Evolutionary conservation across 1,284 basidiomycete genomes (phyloP).

Genomic region (Moniliophthora roreri): DNA sequence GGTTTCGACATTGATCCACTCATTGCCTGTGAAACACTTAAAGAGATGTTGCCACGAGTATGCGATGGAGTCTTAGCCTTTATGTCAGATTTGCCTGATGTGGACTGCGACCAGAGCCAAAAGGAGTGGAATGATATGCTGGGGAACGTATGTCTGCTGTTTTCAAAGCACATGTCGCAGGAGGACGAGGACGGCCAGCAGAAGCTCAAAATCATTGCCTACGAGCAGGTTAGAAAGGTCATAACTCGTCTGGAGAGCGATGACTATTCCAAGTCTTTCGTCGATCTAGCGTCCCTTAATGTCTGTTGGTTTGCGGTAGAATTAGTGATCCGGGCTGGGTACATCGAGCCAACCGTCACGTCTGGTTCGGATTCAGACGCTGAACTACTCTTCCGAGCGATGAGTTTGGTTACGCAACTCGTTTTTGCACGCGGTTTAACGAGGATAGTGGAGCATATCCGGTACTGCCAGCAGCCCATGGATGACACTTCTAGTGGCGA

Average conservation of each 20-base stretch:
- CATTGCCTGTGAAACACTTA: too few species aligned
- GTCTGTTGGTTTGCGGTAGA: conserved; percentile 67
- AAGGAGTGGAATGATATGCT: conserved; percentile 43
- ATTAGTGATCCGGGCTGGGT: conserved; percentile 38
- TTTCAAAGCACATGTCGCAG: conserved; percentile 35
- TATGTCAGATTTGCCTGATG: conserved; percentile 34
- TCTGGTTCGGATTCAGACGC: not conserved
- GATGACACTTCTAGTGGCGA: conserved; percentile 13
- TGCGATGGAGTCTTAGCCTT: conserved; percentile 43
- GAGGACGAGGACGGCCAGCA: conserved; percentile 8
- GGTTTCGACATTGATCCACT: conserved; percentile 40
- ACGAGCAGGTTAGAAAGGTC: conserved; percentile 40
- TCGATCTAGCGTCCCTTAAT: conserved; percentile 40
- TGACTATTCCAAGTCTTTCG: conserved; percentile 24
- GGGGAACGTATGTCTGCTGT: conserved; percentile 40
- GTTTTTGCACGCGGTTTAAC: conserved; percentile 32
- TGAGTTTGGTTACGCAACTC: too few species aligned
- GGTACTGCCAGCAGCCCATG: conserved; percentile 21
- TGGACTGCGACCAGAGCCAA: conserved; percentile 18
- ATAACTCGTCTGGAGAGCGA: conserved; percentile 37
- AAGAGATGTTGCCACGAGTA: too few species aligned
- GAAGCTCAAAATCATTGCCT: conserved; percentile 22
- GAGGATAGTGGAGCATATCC: not conserved
- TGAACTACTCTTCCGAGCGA: conserved; percentile 27
- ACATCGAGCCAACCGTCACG: too few species aligned